Evolutionary conservation across 768 basidiomycete genomes (phyloP), one percentile per base, ranked within the genome.

Genomic region (Tulasnella sp.): DNA sequence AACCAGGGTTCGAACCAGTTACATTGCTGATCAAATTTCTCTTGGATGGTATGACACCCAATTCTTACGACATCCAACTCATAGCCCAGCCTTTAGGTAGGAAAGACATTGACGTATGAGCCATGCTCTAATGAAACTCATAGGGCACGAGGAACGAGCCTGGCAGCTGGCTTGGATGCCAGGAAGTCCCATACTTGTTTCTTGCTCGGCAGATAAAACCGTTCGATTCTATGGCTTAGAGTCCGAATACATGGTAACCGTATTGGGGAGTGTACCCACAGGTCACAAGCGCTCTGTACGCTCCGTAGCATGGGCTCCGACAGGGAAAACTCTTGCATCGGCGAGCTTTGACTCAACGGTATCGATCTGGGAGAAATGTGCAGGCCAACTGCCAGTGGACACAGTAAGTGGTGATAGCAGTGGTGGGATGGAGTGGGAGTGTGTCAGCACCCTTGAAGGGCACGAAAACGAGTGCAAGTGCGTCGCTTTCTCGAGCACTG

Each of bases 381-480:
- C 55, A n/a, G 56, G 43, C 34, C 60, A 54, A 3, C 47, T 52
- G 10, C 52, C 50, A 10, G 55, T 54, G 5, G 82, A 84, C 56
- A 83, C 84, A 56, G 77, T 70, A 56, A 76, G 76, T 10, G 68
- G 77, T 51, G 72, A 83, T 57, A 73, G 67, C 34, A 80, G 83
- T 62, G 76, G 78, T 13, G 87, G 84, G 62, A 86, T 80, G 52
- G 83, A 86, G 45, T 93, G 90, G 90, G 89, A 95, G 60, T 92
- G 87, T 59, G 74, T 81, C 55, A 81, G 80, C 43, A 75, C 83
- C 33, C 65, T 96, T 19, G 90, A 96, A 62, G 93, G 95, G 0
- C 95, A 96, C 62, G 93, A 96, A 63, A 91, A 63, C 48, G 93
- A 99, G 63, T 96, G 92, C 70, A 98, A 98, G 69, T 74, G 81